Base-by-base conservation (phyloP, 108 stramenopile species). In the Fistulifera solaris region DNA sequence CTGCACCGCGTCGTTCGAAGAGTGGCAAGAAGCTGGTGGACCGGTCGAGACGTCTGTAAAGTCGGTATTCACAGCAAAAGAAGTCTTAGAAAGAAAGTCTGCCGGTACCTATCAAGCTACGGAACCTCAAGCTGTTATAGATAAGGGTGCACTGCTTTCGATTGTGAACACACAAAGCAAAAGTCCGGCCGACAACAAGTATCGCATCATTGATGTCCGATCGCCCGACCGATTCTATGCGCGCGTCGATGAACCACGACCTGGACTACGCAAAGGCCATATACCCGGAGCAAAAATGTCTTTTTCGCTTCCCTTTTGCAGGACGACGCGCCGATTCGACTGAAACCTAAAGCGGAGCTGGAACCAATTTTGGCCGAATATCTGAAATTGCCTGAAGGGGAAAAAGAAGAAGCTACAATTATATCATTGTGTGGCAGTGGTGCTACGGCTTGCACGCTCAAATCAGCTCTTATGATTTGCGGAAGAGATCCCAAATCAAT, bases 271-370 rank as follows among this genome's bases (percentile, higher is more conserved):
- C 48, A 49, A 64, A 21, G 87, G 87, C 1, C 81, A 80, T 53
- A 89, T 89, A 77, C 87, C 87, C 27, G 77, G 78, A 12, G 74
- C 80, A 11, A 58, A 14, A 85, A 89, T 66, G 51, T 89, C 11
- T 79, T 77, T 12, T 83, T 85, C 46, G 40, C 54, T 18, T 48
- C 63, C 27, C 45, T 89, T 22, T 58, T 81, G 45, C 46, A 75
- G 45, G 64, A 67, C 2, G 49, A 69, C 40, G 75, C 85, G 56
- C 39, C 60, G 26, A 49, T 59, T 10, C 48, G 67, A 52, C 55
- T 85, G 28, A 75, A 76, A 41, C 40, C 80, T 27, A 73, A 61
- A 44, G 55, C 65, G 39, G 79, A 76, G 52, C 48, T 89, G 24
- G 21, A 63, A 47, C 16, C 51, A 40, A 50, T 82, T 13, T 66